These are phyloP conservation scores for Candida succiphila DNA, from an alignment of 805 yeast species.

Conservation along the genomic window DNA sequence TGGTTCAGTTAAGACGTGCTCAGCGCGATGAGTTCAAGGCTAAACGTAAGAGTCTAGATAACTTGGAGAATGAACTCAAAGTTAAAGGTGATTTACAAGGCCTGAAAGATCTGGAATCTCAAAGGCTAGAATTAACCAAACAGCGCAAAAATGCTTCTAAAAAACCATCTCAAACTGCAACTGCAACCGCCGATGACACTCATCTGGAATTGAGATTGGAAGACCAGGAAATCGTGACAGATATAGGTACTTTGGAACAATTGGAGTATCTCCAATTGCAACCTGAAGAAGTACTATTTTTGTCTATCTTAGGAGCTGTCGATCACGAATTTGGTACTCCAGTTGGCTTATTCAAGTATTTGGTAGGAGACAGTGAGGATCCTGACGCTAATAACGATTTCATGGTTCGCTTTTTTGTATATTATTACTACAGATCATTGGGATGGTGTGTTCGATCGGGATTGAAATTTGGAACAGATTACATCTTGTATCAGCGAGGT, in stretches of 20 bases:
- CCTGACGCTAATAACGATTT: conserved; percentile 26
- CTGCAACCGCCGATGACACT: conserved; percentile 1
- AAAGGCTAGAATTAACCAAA: conserved; percentile 19
- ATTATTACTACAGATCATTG: conserved; percentile 76
- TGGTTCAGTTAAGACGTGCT: conserved; percentile 62
- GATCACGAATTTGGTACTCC: neutral
- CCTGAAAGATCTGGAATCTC: conserved; percentile 27
- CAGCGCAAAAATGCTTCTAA: conserved; percentile 10
- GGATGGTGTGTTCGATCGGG: conserved; percentile 97
- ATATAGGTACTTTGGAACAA: conserved; percentile 12
- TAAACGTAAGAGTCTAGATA: conserved; percentile 54
- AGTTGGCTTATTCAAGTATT: conserved; percentile 1
- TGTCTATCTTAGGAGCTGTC: conserved; percentile 24
- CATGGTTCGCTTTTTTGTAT: conserved; percentile 54
- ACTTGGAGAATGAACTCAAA: conserved; percentile 25
- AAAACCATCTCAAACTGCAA: conserved; percentile 15
- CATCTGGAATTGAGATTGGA: conserved; percentile 21
- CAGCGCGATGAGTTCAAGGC: conserved; percentile 66
- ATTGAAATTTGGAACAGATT: conserved; percentile 86
- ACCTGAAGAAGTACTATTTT: conserved; percentile 67
- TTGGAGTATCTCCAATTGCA: conserved; percentile 56
- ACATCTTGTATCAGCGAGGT: conserved; percentile 74
- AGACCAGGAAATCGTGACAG: conserved; percentile 23
- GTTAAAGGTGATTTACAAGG: conserved; percentile 7
- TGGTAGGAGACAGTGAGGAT: conserved; percentile 5